Percentiles rank a stretch among this genome's conserved stretches.
phyloP scores from a whole-genome alignment of 2,329 filamentous ascomycete species.

The Colletotrichum nymphaeae region DNA sequence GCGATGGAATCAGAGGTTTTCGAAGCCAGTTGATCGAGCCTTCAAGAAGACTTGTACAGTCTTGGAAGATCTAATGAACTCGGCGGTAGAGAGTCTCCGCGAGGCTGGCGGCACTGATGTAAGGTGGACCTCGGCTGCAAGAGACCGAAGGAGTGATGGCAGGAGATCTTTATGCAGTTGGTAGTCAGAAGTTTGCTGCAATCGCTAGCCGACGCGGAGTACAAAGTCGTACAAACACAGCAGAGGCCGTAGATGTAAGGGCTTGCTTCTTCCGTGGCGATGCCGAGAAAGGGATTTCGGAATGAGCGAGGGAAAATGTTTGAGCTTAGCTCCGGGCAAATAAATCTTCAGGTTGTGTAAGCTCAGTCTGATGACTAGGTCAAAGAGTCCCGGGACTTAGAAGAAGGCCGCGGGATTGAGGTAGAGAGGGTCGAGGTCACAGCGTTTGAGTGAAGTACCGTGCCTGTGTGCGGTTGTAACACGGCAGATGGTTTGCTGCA shows the following conservation, averaged over 20 bases:
- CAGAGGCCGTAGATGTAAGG: not conserved
- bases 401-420: not conserved
- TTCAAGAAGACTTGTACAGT: not conserved
- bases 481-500: not conserved
- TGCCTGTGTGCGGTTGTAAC: not conserved
- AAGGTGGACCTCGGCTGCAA: not conserved
- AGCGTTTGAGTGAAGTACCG: not conserved
- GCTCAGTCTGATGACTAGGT: not conserved
- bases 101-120: not conserved
- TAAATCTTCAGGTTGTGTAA: not conserved
- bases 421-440: conserved; percentile 2
- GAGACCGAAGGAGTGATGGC: not conserved
- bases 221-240: not conserved
- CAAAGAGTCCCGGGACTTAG: not conserved
- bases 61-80: not conserved
- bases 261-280: not conserved
- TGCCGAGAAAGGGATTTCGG: not conserved
- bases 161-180: not conserved
- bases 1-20: not conserved
- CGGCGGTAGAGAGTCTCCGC: not conserved
- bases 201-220: not conserved
- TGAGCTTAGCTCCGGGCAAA: not conserved
- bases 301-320: not conserved
- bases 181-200: not conserved
- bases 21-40: not conserved